phyloP scores from a whole-genome alignment of 805 yeast genomes.

The Metschnikowia colocasiae region DNA sequence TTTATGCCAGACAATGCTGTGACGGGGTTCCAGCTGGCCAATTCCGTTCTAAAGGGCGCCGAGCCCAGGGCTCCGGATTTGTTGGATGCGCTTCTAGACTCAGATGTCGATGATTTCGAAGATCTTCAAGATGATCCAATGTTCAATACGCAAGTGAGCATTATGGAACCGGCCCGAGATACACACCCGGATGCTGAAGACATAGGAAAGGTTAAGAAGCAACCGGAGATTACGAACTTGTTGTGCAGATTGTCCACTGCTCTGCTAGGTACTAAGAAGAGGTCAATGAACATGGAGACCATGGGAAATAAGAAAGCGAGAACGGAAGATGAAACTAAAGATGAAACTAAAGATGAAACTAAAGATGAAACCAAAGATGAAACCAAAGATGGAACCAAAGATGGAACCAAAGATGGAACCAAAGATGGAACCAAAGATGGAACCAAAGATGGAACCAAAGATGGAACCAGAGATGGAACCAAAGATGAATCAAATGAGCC shows the following conservation, averaged over 20 bases:
- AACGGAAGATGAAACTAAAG: no score
- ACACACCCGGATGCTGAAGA: neutral
- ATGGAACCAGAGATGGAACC: neutral
- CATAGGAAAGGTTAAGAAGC: neutral
- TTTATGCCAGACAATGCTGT: conserved; percentile 73
- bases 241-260: neutral
- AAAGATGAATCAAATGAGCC: neutral
- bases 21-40: conserved; percentile 58
- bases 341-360: neutral
- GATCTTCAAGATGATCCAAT: conserved; percentile 4
- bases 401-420: neutral
- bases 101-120: conserved; percentile 11
- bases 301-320: neutral
- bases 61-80: conserved; percentile 8
- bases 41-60: conserved; percentile 34
- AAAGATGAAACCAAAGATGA: neutral
- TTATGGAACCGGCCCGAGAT: no score
- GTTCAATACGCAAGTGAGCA: neutral
- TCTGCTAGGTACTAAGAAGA: neutral
- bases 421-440: neutral
- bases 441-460: neutral
- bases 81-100: conserved; percentile 15
- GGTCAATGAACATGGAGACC: neutral
- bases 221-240: neutral
- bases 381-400: neutral